phyloP scores from a whole-genome alignment of 768 basidiomycete species.

The Fomitopsis serialis region DNA sequence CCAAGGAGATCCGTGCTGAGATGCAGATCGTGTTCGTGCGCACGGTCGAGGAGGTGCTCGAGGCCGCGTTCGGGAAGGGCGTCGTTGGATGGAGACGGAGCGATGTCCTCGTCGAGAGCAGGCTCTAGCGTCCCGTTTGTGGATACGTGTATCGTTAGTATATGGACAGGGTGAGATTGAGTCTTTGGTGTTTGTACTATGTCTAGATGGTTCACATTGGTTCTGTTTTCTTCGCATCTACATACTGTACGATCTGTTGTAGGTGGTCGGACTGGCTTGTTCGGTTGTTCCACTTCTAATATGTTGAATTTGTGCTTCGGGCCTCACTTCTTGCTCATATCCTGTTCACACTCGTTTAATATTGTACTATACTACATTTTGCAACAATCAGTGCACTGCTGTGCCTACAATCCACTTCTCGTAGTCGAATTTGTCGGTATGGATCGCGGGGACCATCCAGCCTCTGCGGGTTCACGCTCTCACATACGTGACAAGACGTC shows the following conservation, averaged over 20 bases:
- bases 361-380: not conserved
- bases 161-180: not conserved
- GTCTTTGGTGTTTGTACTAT: not conserved
- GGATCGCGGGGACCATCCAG: slow-evolving; percentile 31
- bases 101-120: slow-evolving; percentile 45
- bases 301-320: too few relatives aligned
- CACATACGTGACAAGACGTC: slow-evolving; percentile 40
- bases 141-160: not conserved
- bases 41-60: slow-evolving; percentile 73
- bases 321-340: too few relatives aligned
- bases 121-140: slow-evolving; percentile 30
- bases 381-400: not conserved
- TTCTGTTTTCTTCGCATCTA: not conserved
- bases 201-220: not conserved
- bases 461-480: slow-evolving; percentile 32
- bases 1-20: slow-evolving; percentile 61
- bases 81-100: slow-evolving; percentile 60
- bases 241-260: not conserved
- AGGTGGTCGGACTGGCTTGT: too few relatives aligned
- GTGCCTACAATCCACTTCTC: slow-evolving; percentile 22
- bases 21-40: slow-evolving; percentile 82
- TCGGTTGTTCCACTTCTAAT: too few relatives aligned
- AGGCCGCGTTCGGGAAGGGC: slow-evolving; percentile 76
- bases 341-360: too few relatives aligned
- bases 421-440: slow-evolving; percentile 39